Evolutionary conservation across 2,329 filamentous ascomycete genomes (phyloP).

Genomic region (Tolypocladium capitatum): DNA sequence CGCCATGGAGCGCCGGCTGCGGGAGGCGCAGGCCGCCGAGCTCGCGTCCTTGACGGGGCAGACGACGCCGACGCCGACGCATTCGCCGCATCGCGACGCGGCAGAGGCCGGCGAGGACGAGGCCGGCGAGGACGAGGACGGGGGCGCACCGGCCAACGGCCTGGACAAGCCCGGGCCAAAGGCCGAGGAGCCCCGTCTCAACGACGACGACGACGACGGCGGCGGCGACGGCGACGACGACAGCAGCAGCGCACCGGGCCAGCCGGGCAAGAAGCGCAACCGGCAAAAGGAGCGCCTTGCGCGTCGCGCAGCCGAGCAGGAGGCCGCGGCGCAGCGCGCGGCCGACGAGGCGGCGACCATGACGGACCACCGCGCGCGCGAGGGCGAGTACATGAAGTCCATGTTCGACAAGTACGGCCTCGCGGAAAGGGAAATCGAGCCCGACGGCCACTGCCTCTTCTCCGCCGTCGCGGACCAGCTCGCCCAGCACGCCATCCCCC

Average conservation of each 20-base stretch:
- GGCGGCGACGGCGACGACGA: neutral
- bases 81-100: neutral
- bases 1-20: conserved; percentile 51
- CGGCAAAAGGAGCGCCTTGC: conserved; percentile 85
- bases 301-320: conserved; percentile 73
- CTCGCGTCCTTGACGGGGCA: conserved; percentile 27
- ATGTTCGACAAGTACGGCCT: conserved; percentile 53
- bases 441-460: conserved; percentile 93
- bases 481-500: conserved; percentile 29
- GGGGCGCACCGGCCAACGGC: neutral
- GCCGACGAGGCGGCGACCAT: conserved; percentile 61
- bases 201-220: neutral
- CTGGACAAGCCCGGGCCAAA: conserved; percentile 2
- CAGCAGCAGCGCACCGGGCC: neutral
- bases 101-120: neutral
- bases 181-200: neutral
- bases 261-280: conserved; percentile 58
- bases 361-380: conserved; percentile 58
- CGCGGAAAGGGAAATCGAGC: conserved; percentile 64
- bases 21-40: conserved; percentile 54
- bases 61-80: too few species aligned
- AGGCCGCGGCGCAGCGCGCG: conserved; percentile 54
- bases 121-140: too few species aligned
- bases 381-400: conserved; percentile 56
- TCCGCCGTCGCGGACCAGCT: conserved; percentile 83